Conservation (phyloP, 192 early-diverging fungal species). For the Entomortierella chlamydospora region DNA sequence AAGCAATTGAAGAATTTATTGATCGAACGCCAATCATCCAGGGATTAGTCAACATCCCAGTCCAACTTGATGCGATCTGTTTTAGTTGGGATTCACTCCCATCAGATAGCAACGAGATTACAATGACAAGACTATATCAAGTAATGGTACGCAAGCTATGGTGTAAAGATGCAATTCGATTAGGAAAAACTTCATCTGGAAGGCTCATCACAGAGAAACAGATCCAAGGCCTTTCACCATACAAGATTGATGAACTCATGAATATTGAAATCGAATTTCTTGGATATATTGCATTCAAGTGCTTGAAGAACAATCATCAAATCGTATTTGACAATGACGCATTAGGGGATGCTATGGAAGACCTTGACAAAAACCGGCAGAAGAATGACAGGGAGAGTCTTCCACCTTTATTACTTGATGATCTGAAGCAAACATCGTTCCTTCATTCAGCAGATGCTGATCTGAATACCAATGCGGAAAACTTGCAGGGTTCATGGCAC, state of each 20-base stretch:
- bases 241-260: constrained; percentile 15
- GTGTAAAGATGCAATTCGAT: constrained; percentile 13
- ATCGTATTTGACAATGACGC: constrained; percentile 18
- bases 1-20: constrained; percentile 20
- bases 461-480: constrained; percentile 6
- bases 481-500: not conserved
- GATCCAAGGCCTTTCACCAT: no score
- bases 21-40: constrained; percentile 15
- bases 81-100: constrained; percentile 27
- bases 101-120: not conserved
- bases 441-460: constrained; percentile 22
- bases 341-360: not conserved
- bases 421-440: constrained; percentile 21
- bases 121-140: constrained; percentile 23
- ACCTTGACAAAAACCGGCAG: not conserved
- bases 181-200: constrained; percentile 2
- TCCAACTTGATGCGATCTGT: constrained; percentile 31
- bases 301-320: constrained; percentile 12
- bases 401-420: not conserved
- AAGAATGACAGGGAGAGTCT: no score
- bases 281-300: constrained; percentile 30
- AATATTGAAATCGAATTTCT: constrained; percentile 17
- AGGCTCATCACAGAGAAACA: not conserved
- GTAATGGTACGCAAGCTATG: constrained; percentile 18
- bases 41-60: constrained; percentile 27